Evolutionary conservation across 805 yeast genomes (phyloP).

Genomic region (Kodamaea kaohsiungensis): DNA sequence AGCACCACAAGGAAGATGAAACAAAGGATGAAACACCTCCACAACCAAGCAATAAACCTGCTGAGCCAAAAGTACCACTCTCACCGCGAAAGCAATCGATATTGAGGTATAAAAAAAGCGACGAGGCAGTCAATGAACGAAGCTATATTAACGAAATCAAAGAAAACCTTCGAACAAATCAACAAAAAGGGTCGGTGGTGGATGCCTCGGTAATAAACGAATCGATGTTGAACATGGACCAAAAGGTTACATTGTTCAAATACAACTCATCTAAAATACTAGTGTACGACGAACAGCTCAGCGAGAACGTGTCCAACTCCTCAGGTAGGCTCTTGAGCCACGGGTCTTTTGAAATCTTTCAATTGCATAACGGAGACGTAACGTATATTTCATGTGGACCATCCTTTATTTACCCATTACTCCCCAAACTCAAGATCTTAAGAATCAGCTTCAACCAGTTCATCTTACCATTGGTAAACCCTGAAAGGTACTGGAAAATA

Average conservation of each 20-base stretch:
- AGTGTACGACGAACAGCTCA: conserved; percentile 37
- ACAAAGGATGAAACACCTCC: not conserved
- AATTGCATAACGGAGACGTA: conserved; percentile 56
- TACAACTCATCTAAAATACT: conserved; percentile 33
- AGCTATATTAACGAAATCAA: conserved; percentile 29
- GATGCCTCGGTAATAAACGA: conserved; percentile 2
- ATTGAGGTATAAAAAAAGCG: conserved; percentile 37
- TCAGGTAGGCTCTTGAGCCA: conserved; percentile 57
- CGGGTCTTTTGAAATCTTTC: conserved; percentile 61
- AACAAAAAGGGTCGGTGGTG: not conserved
- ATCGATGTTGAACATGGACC: conserved; percentile 30
- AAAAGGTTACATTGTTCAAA: conserved; percentile 37
- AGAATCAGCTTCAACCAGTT: conserved; percentile 51
- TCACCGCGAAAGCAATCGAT: conserved; percentile 40
- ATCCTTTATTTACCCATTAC: conserved; percentile 70
- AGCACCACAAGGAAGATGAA: not conserved
- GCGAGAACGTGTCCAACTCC: conserved; percentile 13
- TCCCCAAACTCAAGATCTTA: conserved; percentile 62
- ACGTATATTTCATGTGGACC: conserved; percentile 65
- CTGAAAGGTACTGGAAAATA: conserved; percentile 73
- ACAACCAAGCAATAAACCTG: not conserved
- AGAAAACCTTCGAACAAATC: conserved; percentile 20
- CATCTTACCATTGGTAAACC: conserved; percentile 67
- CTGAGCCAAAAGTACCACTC: not conserved
- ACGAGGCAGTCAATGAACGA: conserved; percentile 21